Conservation (phyloP, 306 rosid genomes). For the Citrullus mucosospermus region DNA sequence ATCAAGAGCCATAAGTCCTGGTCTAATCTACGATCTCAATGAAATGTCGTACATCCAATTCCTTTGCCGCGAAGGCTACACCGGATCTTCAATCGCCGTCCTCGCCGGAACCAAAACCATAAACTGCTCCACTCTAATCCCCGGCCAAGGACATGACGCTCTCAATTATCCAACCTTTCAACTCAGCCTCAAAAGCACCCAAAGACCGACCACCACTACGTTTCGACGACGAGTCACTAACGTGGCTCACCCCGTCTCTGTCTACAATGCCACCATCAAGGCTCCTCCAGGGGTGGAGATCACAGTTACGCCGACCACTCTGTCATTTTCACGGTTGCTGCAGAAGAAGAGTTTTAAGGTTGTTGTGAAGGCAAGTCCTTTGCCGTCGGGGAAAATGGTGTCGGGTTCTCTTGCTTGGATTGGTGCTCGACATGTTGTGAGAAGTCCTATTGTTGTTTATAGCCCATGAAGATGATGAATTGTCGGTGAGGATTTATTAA, state of each 20-base stretch:
- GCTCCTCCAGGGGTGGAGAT: slow-evolving; percentile 56
- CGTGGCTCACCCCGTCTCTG: slow-evolving; percentile 44
- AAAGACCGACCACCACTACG: slow-evolving; percentile 20
- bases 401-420: slow-evolving; percentile 62
- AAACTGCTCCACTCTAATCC: slow-evolving; percentile 57
- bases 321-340: slow-evolving; percentile 27
- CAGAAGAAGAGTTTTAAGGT: slow-evolving; percentile 64
- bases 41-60: slow-evolving; percentile 51
- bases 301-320: slow-evolving; percentile 35
- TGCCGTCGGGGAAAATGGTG: slow-evolving; percentile 23
- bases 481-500: neutral
- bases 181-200: slow-evolving; percentile 25
- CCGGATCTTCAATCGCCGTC: slow-evolving; percentile 29
- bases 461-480: slow-evolving; percentile 12
- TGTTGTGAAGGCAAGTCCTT: slow-evolving; percentile 47
- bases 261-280: slow-evolving; percentile 41
- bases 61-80: slow-evolving; percentile 72
- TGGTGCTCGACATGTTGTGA: slow-evolving; percentile 32
- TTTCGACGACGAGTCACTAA: slow-evolving; percentile 64
- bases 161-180: slow-evolving; percentile 75
- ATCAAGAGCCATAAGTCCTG: slow-evolving; percentile 47
- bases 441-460: slow-evolving; percentile 67
- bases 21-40: slow-evolving; percentile 64
- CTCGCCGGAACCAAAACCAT: slow-evolving; percentile 35
- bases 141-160: slow-evolving; percentile 58